phyloP scores from a whole-genome alignment of 331 rosid genomes.

The Pyrus hybrid region DNA sequence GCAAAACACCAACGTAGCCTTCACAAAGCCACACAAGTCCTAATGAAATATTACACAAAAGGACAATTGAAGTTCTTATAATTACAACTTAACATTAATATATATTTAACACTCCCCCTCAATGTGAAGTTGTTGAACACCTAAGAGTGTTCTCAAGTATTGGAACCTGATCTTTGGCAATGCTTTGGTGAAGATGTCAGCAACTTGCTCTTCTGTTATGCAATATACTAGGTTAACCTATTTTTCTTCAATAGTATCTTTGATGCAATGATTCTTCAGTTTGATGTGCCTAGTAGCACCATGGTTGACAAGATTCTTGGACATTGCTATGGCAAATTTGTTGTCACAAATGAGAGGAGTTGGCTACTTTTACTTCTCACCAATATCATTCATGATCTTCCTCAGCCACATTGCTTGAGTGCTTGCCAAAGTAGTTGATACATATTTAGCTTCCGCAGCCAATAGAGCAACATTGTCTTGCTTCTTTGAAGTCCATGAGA shows the following conservation, averaged over 20 bases:
- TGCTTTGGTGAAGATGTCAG: background rate
- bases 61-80: too few species aligned
- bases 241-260: background rate
- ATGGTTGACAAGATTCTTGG: background rate
- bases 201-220: background rate
- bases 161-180: background rate
- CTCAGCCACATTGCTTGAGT: background rate
- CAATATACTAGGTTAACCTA: too few species aligned
- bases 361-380: background rate
- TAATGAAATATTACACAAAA: too few species aligned
- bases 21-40: too few species aligned
- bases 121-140: too few species aligned
- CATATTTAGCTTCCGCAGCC: background rate
- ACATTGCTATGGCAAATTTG: background rate
- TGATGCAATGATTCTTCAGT: background rate
- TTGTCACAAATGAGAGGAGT: background rate
- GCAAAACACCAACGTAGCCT: too few species aligned
- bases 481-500: background rate
- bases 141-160: background rate
- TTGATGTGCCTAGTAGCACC: background rate
- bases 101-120: too few species aligned
- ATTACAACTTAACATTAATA: too few species aligned
- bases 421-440: background rate
- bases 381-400: too few species aligned
- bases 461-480: background rate